Conservation (phyloP, 371 early-diverging fungal genomes). For the Blakeslea trispora region DNA sequence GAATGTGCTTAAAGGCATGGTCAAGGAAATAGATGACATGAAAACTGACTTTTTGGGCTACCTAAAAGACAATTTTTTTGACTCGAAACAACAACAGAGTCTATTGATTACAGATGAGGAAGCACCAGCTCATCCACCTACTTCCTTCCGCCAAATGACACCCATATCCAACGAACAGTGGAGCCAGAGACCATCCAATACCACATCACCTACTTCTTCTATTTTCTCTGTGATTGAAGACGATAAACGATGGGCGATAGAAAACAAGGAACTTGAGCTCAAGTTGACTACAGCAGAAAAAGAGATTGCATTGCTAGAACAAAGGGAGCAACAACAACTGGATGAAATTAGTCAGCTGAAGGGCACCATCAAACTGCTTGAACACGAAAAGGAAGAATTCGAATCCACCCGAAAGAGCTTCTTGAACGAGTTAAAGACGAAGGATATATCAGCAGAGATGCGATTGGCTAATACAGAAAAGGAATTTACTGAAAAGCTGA, state of each 20-base stretch:
- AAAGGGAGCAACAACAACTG: slow-evolving; percentile 7
- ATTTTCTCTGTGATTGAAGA: slow-evolving; percentile 5
- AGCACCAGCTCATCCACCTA: too few relatives aligned
- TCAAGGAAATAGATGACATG: slow-evolving; percentile 62
- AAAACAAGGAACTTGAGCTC: slow-evolving; percentile 7
- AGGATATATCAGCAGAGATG: slow-evolving; percentile 49
- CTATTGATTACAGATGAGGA: too few relatives aligned
- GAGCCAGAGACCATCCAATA: too few relatives aligned
- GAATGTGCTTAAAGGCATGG: slow-evolving; percentile 39
- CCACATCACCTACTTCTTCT: slow-evolving; percentile 4
- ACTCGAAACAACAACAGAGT: too few relatives aligned
- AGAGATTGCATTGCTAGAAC: slow-evolving; percentile 6
- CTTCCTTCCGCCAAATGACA: too few relatives aligned
- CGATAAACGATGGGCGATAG: slow-evolving; percentile 4
- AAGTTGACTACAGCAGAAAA: slow-evolving; percentile 8
- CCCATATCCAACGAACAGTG: too few relatives aligned
- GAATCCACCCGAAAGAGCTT: slow-evolving; percentile 41
- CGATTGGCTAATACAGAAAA: slow-evolving; percentile 46
- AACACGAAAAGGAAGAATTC: slow-evolving; percentile 36
- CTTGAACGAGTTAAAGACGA: slow-evolving; percentile 47
- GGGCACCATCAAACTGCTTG: slow-evolving; percentile 14
- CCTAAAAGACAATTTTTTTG: slow-evolving; percentile 47
- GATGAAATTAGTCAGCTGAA: slow-evolving; percentile 7
- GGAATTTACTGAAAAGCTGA: slow-evolving; percentile 42
- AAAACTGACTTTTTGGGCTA: slow-evolving; percentile 59